Evolutionary conservation across 2,329 filamentous ascomycete species (phyloP), one percentile per base, ranked within the genome.

Genomic region (Immersiporthe knoxdaviesiana): DNA sequence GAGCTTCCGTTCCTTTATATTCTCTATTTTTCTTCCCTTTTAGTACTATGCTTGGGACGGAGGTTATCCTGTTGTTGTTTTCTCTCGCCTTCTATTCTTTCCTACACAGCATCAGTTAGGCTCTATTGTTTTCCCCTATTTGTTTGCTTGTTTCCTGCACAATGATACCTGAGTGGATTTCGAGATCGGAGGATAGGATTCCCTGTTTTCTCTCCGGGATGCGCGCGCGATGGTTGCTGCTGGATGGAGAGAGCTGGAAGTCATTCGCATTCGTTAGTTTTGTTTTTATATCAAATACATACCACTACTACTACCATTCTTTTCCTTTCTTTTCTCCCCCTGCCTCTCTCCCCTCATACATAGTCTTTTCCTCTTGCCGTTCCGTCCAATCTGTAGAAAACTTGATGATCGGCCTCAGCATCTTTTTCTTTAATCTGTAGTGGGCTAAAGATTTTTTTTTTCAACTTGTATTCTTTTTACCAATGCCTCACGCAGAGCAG

Each of bases 401-500:
- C n/a, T n/a, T n/a, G n/a, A n/a, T n/a, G n/a, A n/a, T n/a, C n/a
- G n/a, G n/a, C n/a, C n/a, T n/a, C n/a, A n/a, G n/a, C n/a, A n/a
- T n/a, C n/a, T n/a, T n/a, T n/a, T n/a, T n/a, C n/a, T n/a, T n/a
- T n/a, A n/a, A n/a, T n/a, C n/a, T n/a, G n/a, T n/a, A n/a, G n/a
- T n/a, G n/a, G n/a, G n/a, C n/a, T n/a, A n/a, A n/a, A n/a, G n/a
- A n/a, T n/a, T n/a, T n/a, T n/a, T n/a, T n/a, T n/a, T n/a, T n/a
- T n/a, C n/a, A n/a, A n/a, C n/a, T n/a, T n/a, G n/a, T n/a, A n/a
- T n/a, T n/a, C n/a, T n/a, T n/a, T 39, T 10, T 47, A 94, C 91
- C 91, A 93, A 78, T 93, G 91, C 65, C 90, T 84, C 63, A 89
- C 87, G 73, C 87, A 87, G 3, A 93, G 77, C 27, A 94, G 76